Conservation (phyloP, 148 eudicot species). For the Camellia japonica region DNA sequence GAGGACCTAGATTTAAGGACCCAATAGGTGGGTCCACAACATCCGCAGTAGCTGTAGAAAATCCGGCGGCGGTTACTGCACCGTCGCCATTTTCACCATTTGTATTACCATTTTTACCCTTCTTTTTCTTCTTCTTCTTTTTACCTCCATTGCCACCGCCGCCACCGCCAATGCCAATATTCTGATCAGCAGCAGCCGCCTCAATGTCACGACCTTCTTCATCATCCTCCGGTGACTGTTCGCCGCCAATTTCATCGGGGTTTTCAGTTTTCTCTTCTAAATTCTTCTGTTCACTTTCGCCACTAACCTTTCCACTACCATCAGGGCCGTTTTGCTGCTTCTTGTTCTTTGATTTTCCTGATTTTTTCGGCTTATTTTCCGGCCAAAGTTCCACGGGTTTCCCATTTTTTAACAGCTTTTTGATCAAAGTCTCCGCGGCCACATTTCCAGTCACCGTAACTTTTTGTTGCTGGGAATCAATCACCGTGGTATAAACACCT, state of each 20-base stretch:
- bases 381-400: constrained; percentile 76
- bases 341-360: constrained; percentile 26
- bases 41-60: background rate
- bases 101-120: constrained; percentile 23
- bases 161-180: too few relatives aligned
- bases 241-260: background rate
- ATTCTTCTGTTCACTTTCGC: constrained; percentile 15
- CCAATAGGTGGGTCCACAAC: constrained; percentile 13
- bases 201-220: constrained; percentile 8
- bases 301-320: background rate
- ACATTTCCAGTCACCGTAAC: constrained; percentile 71
- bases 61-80: constrained; percentile 17
- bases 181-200: background rate
- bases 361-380: constrained; percentile 24
- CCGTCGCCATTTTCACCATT: background rate
- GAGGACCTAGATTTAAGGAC: constrained; percentile 21
- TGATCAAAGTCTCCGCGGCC: constrained; percentile 53
- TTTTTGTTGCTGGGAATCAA: constrained; percentile 71
- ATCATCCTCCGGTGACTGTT: background rate
- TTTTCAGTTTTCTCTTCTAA: background rate
- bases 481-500: constrained; percentile 68
- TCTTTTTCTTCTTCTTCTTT: constrained; percentile 27
- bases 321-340: constrained; percentile 26
- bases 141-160: constrained; percentile 24
- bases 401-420: constrained; percentile 63